Evolutionary conservation across 2,329 filamentous ascomycete species (phyloP), one percentile per base, ranked within the genome.

Genomic region (Aspergillus versicolor): DNA sequence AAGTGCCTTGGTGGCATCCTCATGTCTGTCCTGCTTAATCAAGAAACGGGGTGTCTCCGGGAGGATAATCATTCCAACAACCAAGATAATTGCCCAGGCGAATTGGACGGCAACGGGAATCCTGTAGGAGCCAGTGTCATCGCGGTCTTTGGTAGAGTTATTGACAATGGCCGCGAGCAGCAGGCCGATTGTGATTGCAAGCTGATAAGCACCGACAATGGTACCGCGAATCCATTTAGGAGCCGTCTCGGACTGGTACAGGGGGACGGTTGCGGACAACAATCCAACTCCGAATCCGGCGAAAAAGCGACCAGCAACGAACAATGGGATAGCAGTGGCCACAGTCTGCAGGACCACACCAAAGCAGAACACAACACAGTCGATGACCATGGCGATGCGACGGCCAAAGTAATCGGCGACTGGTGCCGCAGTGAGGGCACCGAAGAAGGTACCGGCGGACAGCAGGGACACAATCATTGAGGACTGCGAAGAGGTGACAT

Each of bases 1-100:
- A 8, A 95, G 83, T 4, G 85, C 76, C 6, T 75, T 66, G 58
- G 85, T 81, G 27, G 91, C 91, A 45, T 79, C 70, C 45, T 88
- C 84, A 48, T 90, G 79, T 56, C 83, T 80, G 58, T 88, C 88
- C 69, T 85, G 85, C 81, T 91, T 92, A 77, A 95, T 89, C 68
- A 85, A 91, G 81, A 87, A 94, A 64, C 91, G 88, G 34, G 91
- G 91, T 0, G 90, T 92, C 72, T 95, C 91, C 50, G 91, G 91
- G 13, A 95, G 85, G 67, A 90, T 74, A 63, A 91, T 75, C 53
- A 95, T 84, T 67, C 91, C 91, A 52, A 69, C 72, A 21, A 78
- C 88, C 21, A 95, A 85, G 62, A 94, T 88, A 46, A 92, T 51
- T 43, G 88, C 90, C 88, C 89, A 95, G 54, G 85, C 76, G 76